Conservation (phyloP, 192 early-diverging fungal species). For the Glomus cerebriforme region DNA sequence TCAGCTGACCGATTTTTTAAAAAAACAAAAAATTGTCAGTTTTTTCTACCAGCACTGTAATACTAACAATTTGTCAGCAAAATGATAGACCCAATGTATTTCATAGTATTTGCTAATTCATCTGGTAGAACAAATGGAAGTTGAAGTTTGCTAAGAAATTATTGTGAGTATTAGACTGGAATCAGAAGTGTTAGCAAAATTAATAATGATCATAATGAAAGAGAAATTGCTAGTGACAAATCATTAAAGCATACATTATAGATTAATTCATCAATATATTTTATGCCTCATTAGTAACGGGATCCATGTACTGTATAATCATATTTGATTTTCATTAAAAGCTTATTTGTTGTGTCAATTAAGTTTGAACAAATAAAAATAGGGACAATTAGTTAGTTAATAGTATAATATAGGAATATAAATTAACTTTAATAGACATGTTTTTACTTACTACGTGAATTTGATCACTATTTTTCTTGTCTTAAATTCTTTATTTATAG, state of each 20-base stretch:
- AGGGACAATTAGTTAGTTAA: neutral
- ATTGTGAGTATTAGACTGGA: slow-evolving; percentile 9
- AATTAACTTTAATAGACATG: neutral
- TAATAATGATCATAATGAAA: neutral
- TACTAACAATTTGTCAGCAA: slow-evolving; percentile 27
- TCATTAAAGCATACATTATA: slow-evolving; percentile 14
- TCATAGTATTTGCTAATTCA: slow-evolving; percentile 25
- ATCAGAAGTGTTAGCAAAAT: neutral
- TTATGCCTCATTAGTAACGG: neutral
- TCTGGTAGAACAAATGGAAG: slow-evolving; percentile 10
- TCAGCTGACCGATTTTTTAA: too few species aligned
- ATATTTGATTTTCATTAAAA: too few species aligned
- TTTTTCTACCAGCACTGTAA: too few species aligned
- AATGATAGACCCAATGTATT: slow-evolving; percentile 18
- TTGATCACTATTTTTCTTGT: slow-evolving; percentile 3
- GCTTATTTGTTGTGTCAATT: too few species aligned
- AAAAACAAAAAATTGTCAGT: too few species aligned
- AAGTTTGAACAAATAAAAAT: neutral
- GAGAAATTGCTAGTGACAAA: neutral
- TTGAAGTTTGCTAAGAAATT: slow-evolving; percentile 1
- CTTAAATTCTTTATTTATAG: slow-evolving; percentile 6
- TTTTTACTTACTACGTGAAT: slow-evolving; percentile 25
- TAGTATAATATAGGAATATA: slow-evolving; percentile 17
- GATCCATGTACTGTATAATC: neutral
- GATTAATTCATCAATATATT: slow-evolving; percentile 8